Percentiles rank a stretch among this genome's conserved stretches.
Conservation (phyloP, 1,284 basidiomycete genomes). For the Trichosporon ovoides region DNA sequence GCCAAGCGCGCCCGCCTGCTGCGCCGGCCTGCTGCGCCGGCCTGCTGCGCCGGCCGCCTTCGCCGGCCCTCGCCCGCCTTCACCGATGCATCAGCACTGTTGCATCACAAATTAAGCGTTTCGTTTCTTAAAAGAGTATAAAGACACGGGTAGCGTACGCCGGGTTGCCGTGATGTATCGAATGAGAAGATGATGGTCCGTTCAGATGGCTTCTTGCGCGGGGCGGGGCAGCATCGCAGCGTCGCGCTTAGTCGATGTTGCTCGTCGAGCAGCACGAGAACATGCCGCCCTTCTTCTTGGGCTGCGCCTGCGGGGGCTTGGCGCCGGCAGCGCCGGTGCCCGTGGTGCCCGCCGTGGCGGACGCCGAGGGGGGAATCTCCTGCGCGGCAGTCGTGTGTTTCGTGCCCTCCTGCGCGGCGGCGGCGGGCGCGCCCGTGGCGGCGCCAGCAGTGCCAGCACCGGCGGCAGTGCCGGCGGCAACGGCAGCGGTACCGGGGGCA, state of each 20-base stretch:
- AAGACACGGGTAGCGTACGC: too few relatives aligned
- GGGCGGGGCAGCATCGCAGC: too few relatives aligned
- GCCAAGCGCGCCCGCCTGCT: too few relatives aligned
- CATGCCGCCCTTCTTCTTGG: slow-evolving; percentile 37
- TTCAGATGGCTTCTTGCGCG: too few relatives aligned
- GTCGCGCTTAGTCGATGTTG: slow-evolving; percentile 30
- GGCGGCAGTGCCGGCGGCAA: slow-evolving; percentile 6
- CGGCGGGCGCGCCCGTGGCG: slow-evolving; percentile 12
- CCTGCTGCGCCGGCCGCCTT: too few relatives aligned
- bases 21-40: too few relatives aligned
- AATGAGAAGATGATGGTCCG: background rate
- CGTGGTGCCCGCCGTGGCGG: slow-evolving; percentile 1
- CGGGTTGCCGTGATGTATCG: too few relatives aligned
- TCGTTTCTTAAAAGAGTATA: too few relatives aligned
- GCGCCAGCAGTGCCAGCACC: slow-evolving; percentile 8
- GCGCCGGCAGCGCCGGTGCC: slow-evolving; percentile 8
- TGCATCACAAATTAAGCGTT: too few relatives aligned
- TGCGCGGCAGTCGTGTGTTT: background rate
- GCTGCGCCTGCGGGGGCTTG: slow-evolving; percentile 5
- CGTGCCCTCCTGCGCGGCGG: slow-evolving; percentile 5
- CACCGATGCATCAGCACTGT: too few relatives aligned
- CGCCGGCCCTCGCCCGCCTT: too few relatives aligned
- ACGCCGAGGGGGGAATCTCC: background rate
- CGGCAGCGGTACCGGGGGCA: background rate
- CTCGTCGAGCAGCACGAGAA: slow-evolving; percentile 39